Base-by-base conservation (phyloP, 2,329 filamentous ascomycete species). In the Keithomyces neogunnii region DNA sequence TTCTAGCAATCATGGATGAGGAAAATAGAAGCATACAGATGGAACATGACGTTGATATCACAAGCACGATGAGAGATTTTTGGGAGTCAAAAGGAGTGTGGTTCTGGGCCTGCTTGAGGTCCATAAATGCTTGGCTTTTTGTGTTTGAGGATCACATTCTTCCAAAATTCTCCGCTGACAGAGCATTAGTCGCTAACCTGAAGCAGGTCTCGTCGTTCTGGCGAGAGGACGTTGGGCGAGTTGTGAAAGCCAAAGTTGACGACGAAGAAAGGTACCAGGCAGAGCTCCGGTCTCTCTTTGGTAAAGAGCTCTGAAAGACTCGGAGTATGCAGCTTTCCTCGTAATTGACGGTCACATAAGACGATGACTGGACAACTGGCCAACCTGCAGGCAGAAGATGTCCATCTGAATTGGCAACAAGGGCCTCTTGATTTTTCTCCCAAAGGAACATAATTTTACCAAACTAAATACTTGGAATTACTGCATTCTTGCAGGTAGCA, bases 21-120 rank as follows among this genome's bases (percentile, higher is more conserved):
- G 57, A 58, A 31, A 28, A 4, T 0, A 26, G 13, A 28, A 43
- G 8, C 5, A 48, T 56, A 13, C 39, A n/a, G n/a, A 9, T 51
- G 9, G 36, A 56, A n/a, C 54, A 59, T 44, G 48, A 50, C 32
- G 33, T 59, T 49, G 28, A 51, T 2, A 48, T 59, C 36, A 55
- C 55, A 36, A 45, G 40, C 11, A 53, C 26, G 3, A 58, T 60
- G 53, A 48, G 49, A 49, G 30, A 51, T 33, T 11, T 36, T 2
- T 57, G 57, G 58, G 52, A 53, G 8, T 59, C 55, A 3, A 59
- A 59, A 50, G 57, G 54, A 55, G 56, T 57, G 45, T 60, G 57
- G 58, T 60, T 51, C 47, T 59, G 54, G 57, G 45, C 53, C 6
- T 59, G 56, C 45, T 3, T 58, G n/a, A 49, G 51, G 11, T 57